These are phyloP conservation scores for Alternaria viburni DNA, from an alignment of 2,329 filamentous ascomycete genomes.

Conservation along the genomic window DNA sequence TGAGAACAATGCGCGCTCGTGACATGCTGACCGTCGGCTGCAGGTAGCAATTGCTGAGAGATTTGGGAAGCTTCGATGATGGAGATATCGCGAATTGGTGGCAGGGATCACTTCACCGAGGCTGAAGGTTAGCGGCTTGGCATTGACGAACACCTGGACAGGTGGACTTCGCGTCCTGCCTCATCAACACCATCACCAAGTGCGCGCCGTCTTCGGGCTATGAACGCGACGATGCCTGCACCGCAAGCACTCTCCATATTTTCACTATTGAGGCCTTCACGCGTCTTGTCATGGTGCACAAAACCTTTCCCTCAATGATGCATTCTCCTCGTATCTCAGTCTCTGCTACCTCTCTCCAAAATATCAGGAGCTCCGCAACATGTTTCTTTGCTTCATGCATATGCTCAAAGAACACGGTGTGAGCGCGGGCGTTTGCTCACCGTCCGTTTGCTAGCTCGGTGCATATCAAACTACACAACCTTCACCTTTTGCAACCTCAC, in stretches of 20 bases:
- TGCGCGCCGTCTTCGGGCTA: neutral
- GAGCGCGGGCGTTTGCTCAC: no score
- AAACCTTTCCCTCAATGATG: neutral
- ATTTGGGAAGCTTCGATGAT: neutral
- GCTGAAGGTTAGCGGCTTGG: slow-evolving; percentile 33
- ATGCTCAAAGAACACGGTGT: no score
- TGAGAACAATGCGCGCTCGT: slow-evolving; percentile 22
- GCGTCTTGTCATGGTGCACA: neutral
- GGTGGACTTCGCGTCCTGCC: neutral
- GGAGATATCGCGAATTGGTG: neutral
- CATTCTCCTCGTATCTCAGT: neutral
- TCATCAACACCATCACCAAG: neutral
- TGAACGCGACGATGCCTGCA: neutral
- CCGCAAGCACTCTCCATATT: neutral
- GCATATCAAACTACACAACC: no score
- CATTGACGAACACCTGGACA: neutral
- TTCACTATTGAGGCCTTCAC: neutral
- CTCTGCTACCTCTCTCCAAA: neutral
- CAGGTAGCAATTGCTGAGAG: slow-evolving; percentile 3
- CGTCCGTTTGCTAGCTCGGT: no score
- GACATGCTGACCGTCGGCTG: slow-evolving; percentile 24
- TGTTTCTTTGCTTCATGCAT: no score
- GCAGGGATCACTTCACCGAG: slow-evolving; percentile 25
- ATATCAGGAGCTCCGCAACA: no score
- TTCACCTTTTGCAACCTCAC: no score